These are phyloP conservation scores for Solanum raphanifolium DNA, from an alignment of 257 asterid genomes.

Conservation along the genomic window DNA sequence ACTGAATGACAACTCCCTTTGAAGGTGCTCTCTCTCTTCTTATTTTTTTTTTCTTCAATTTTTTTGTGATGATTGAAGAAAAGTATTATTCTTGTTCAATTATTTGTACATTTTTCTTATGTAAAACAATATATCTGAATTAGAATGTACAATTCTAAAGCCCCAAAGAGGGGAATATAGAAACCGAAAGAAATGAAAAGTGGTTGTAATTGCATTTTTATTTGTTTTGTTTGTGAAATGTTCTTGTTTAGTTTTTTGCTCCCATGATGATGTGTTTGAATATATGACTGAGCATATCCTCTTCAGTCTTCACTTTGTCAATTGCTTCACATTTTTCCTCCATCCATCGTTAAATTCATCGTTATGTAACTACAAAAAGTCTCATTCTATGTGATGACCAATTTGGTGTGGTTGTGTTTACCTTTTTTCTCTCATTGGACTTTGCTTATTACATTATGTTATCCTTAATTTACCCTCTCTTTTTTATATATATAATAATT, in stretches of 20 bases:
- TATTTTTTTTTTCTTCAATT: neutral
- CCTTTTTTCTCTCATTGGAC: neutral
- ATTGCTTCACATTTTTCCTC: neutral
- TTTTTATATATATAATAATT: no score
- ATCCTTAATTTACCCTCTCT: no score
- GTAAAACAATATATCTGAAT: neutral
- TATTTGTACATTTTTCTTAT: neutral
- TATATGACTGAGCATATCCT: no score
- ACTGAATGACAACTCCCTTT: neutral
- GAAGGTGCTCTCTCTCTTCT: neutral
- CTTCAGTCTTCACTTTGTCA: neutral
- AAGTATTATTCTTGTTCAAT: neutral
- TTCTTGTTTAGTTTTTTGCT: neutral
- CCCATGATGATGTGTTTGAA: neutral
- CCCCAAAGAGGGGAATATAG: neutral
- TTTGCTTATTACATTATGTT: neutral
- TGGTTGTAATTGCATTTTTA: neutral
- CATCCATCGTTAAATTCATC: neutral
- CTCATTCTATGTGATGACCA: neutral
- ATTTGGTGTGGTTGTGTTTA: neutral
- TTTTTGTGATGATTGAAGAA: neutral
- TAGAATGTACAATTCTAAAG: neutral
- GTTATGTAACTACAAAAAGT: neutral
- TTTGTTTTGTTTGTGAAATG: neutral
- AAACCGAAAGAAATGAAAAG: neutral